Evolutionary conservation across 2,329 filamentous ascomycete genomes (phyloP).

Genomic region (Fusarium sp.): DNA sequence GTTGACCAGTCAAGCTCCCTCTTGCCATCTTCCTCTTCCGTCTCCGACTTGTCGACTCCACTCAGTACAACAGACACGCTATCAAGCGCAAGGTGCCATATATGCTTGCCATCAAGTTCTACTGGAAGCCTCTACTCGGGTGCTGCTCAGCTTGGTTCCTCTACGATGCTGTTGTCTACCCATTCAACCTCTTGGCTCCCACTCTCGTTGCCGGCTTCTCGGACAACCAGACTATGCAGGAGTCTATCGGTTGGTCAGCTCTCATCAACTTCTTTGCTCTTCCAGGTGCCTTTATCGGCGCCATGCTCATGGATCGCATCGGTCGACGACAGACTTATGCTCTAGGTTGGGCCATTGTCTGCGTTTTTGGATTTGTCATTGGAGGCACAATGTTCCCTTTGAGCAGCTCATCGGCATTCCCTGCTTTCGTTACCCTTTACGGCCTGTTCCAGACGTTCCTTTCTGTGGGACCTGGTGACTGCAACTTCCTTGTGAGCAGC

Average conservation of each 20-base stretch:
- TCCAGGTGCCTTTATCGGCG: slow-evolving; percentile 63
- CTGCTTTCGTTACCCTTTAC: slow-evolving; percentile 36
- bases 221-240: slow-evolving; percentile 3
- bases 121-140: slow-evolving; percentile 65
- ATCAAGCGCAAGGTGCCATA: slow-evolving; percentile 66
- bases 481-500: slow-evolving; percentile 57
- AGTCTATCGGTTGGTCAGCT: slow-evolving; percentile 52
- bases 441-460: not conserved
- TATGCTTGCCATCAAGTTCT: slow-evolving; percentile 60
- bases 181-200: slow-evolving; percentile 56
- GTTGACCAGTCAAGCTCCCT: slow-evolving; percentile 49
- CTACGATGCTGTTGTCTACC: slow-evolving; percentile 61
- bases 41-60: slow-evolving; percentile 63
- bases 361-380: slow-evolving; percentile 63
- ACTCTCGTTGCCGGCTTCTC: slow-evolving; percentile 40
- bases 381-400: slow-evolving; percentile 55
- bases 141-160: slow-evolving; percentile 68
- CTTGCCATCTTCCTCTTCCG: slow-evolving; percentile 68
- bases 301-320: slow-evolving; percentile 58
- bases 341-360: slow-evolving; percentile 63
- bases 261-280: slow-evolving; percentile 51
- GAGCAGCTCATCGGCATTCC: slow-evolving; percentile 59
- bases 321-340: slow-evolving; percentile 63
- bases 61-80: slow-evolving; percentile 62
- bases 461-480: slow-evolving; percentile 50